Percentiles rank a stretch among this genome's conserved stretches.
Evolutionary conservation across 805 yeast genomes (phyloP).

Genomic region (Suhomyces sp.): DNA sequence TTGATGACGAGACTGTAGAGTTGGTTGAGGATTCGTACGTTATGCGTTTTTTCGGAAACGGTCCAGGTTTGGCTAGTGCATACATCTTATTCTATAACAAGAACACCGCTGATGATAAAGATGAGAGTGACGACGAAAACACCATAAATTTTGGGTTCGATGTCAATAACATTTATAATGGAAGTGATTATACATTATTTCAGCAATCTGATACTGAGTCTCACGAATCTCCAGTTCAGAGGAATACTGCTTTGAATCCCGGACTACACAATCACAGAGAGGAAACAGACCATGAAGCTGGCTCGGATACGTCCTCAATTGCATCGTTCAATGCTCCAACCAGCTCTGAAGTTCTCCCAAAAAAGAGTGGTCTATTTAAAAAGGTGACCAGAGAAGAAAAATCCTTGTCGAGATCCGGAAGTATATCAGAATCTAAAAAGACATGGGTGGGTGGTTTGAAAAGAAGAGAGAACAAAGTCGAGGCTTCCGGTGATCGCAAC

Average conservation of each 20-base stretch:
- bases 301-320: constrained; percentile 8
- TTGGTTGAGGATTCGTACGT: constrained; percentile 81
- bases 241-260: not conserved
- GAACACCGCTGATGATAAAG: constrained; percentile 18
- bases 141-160: constrained; percentile 35
- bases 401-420: constrained; percentile 11
- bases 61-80: constrained; percentile 86
- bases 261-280: constrained; percentile 2
- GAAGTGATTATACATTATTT: constrained; percentile 26
- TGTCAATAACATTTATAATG: constrained; percentile 29
- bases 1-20: constrained; percentile 95
- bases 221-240: constrained; percentile 10
- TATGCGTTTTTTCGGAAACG: constrained; percentile 81
- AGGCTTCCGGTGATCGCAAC: constrained; percentile 3
- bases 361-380: constrained; percentile 21
- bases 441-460: constrained; percentile 41
- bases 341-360: constrained; percentile 1
- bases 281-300: constrained; percentile 3
- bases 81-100: constrained; percentile 78
- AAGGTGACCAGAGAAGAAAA: constrained; percentile 24
- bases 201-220: constrained; percentile 9
- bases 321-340: constrained; percentile 6
- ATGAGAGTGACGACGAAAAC: constrained; percentile 39
- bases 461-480: constrained; percentile 23
- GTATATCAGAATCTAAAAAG: constrained; percentile 28